Evolutionary conservation across 371 early-diverging fungal species (phyloP).

Genomic region (Zychaea mexicana): DNA sequence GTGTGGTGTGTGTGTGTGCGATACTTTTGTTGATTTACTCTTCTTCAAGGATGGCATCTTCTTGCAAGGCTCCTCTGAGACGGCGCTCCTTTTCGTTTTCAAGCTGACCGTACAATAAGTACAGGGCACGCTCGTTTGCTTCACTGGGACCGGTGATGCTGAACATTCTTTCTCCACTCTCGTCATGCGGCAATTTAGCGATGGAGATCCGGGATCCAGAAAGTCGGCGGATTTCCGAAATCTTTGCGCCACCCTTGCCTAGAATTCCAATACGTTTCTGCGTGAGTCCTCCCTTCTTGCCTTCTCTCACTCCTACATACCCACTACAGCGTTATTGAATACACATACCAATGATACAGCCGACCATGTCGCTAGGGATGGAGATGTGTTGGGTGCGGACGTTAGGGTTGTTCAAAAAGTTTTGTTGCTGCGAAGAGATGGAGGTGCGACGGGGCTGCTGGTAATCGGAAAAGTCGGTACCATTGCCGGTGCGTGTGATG

Average conservation of each 20-base stretch:
- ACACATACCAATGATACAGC: constrained; percentile 76
- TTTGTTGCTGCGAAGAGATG: constrained; percentile 20
- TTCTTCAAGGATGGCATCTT: constrained; percentile 38
- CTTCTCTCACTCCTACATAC: neutral
- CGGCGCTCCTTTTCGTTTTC: constrained; percentile 87
- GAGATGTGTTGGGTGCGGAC: constrained; percentile 77
- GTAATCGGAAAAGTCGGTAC: constrained; percentile 25
- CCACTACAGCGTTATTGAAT: too few species aligned
- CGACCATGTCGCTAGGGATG: constrained; percentile 89
- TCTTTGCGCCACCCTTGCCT: constrained; percentile 83
- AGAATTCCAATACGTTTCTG: neutral
- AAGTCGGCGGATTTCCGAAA: constrained; percentile 87
- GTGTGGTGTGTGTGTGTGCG: neutral
- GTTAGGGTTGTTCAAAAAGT: constrained; percentile 29
- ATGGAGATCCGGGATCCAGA: constrained; percentile 88
- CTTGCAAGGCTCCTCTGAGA: constrained; percentile 43
- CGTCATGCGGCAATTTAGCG: constrained; percentile 78
- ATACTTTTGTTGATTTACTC: constrained; percentile 13
- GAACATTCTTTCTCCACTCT: constrained; percentile 82
- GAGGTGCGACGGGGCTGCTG: constrained; percentile 23
- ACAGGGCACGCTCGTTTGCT: constrained; percentile 86
- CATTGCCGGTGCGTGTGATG: constrained; percentile 34
- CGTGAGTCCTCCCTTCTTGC: neutral
- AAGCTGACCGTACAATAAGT: constrained; percentile 83
- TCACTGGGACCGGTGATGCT: constrained; percentile 88